These are phyloP conservation scores for Linum trigynum DNA, from an alignment of 345 rosid species.

Conservation along the genomic window DNA sequence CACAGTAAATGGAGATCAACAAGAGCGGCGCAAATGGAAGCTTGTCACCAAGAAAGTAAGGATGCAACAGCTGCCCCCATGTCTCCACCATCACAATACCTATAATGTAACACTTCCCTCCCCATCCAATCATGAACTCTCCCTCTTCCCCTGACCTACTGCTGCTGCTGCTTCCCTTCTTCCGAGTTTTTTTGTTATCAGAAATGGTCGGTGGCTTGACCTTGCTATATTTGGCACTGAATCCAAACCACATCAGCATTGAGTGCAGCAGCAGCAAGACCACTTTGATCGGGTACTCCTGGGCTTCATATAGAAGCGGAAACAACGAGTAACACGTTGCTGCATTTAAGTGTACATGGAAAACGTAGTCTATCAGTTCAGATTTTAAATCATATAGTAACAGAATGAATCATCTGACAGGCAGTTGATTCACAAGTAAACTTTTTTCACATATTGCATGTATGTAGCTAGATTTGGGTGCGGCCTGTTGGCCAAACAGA, in stretches of 20 bases:
- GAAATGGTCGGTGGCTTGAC: constrained; percentile 1
- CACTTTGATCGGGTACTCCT: constrained; percentile 81
- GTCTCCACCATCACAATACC: constrained; percentile 61
- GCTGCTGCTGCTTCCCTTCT: background rate
- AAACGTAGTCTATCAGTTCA: constrained; percentile 7
- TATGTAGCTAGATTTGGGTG: no score
- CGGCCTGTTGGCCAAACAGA: no score
- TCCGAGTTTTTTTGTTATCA: constrained; percentile 16
- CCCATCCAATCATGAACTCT: constrained; percentile 39
- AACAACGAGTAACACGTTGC: constrained; percentile 77
- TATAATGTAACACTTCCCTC: constrained; percentile 40
- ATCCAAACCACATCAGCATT: constrained; percentile 43
- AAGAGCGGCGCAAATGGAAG: constrained; percentile 69
- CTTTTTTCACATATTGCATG: no score
- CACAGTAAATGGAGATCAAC: constrained; percentile 69
- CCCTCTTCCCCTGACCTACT: constrained; percentile 17
- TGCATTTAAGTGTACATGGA: constrained; percentile 27
- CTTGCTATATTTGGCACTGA: constrained; percentile 29
- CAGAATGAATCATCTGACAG: no score
- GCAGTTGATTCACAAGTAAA: no score
- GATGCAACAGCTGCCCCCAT: constrained; percentile 64
- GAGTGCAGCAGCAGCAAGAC: constrained; percentile 50
- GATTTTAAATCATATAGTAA: background rate
- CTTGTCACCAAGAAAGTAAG: constrained; percentile 52
- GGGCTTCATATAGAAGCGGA: constrained; percentile 70